A percentile compares a stretch with the other conserved stretches of the same genome.
Evolutionary conservation across 805 yeast species (phyloP).

Genomic region (Starmerella geochares): DNA sequence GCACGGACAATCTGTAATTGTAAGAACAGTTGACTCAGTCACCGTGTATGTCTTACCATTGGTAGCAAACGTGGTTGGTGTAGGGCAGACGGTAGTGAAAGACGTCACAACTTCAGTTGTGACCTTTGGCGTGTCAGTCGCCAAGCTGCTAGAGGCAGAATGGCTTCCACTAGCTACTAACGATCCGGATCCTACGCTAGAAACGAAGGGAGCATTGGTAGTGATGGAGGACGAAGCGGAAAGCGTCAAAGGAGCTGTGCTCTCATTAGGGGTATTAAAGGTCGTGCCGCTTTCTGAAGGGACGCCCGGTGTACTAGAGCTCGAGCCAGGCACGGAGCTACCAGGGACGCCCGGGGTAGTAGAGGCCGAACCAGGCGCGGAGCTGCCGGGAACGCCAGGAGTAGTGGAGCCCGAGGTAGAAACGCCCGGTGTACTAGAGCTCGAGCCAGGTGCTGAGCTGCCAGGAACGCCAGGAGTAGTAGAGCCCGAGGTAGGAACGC

Average conservation of each 20-base stretch:
- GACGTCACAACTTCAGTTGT: slow-evolving; percentile 9
- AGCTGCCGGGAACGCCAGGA: neutral
- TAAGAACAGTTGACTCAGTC: slow-evolving; percentile 11
- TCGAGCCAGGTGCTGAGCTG: neutral
- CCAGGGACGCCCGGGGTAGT: too few species aligned
- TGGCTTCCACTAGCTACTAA: too few species aligned
- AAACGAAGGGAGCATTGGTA: neutral
- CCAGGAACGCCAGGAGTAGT: neutral
- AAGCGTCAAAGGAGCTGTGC: too few species aligned
- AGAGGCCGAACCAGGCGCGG: neutral
- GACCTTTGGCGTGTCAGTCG: neutral
- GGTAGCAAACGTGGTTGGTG: slow-evolving; percentile 12
- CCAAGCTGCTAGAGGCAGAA: neutral
- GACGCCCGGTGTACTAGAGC: neutral
- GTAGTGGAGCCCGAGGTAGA: neutral
- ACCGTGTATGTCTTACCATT: slow-evolving; percentile 11
- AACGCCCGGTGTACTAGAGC: neutral
- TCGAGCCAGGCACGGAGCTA: too few species aligned
- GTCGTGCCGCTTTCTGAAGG: too few species aligned
- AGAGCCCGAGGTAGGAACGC: slow-evolving; percentile 5
- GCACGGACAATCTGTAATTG: slow-evolving; percentile 23
- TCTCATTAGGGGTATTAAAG: too few species aligned
- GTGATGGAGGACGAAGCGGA: too few species aligned
- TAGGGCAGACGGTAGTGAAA: slow-evolving; percentile 7
- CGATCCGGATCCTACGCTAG: too few species aligned